Base-by-base conservation (phyloP, 306 rosid species). In the Cyclanthera cordifolia region DNA sequence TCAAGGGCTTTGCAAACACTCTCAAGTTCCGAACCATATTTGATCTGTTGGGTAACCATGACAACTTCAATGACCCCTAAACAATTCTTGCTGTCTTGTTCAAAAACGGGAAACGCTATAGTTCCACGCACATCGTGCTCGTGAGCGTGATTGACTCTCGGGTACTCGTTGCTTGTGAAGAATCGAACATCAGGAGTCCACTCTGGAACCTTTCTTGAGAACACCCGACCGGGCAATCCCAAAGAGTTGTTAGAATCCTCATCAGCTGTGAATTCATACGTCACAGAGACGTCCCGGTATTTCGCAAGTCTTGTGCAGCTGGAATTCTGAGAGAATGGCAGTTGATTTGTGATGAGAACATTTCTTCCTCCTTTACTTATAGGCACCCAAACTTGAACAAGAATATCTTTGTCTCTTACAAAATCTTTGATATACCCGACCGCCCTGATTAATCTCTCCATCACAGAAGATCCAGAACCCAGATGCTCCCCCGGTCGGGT, bases 111-210 rank as follows among this genome's bases (percentile, higher is more conserved):
- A 72, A 94, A 84, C 5, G 96, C 99, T 39, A 94, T 76, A 64
- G 95, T 79, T 75, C 97, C 99, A 13, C 96, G 53, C 3, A 94
- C 85, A 79, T 86, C 94, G 57, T 69, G 58, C 79, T 64, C 74
- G 32, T 86, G 88, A 78, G 99, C 99, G 74, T 86, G 78, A 75
- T 34, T 71, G 75, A 94, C 81, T 77, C 99, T 79, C 0, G 85
- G 95, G 50, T 90, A 94, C 80, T 94, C 99, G 1, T 88, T 84
- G n/a, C 75, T 86, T 73, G 79, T 78, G 28, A 88, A 94, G 80
- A 80, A 83, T 53, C 85, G 80, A 69, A 88, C 99, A 74, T 94
- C 99, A 55, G 99, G 99, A 55, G 95, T 90, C 99, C 99, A 94
- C 81, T 94, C 99, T 30, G 97, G 97, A 78, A 88, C 87, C 88